A percentile compares a stretch with the other conserved stretches of the same genome.
phyloP scores from a whole-genome alignment of 441 rosid genomes.

The Bruguiera hainesii region DNA sequence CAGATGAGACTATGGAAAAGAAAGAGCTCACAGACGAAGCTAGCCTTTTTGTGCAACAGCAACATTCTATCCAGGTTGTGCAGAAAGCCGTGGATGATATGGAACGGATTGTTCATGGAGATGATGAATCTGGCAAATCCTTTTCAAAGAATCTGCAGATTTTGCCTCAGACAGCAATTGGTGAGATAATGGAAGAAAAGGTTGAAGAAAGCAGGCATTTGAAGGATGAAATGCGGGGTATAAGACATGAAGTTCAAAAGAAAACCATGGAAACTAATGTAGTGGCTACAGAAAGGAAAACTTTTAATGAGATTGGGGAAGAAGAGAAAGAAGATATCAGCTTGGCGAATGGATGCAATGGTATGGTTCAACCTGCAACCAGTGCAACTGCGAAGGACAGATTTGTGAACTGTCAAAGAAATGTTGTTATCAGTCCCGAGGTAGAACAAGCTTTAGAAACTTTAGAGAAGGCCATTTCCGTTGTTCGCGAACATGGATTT shows the following conservation, averaged over 20 bases:
- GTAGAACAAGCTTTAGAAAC: slow-evolving; percentile 77
- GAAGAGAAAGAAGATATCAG: slow-evolving; percentile 35
- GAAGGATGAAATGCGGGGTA: slow-evolving; percentile 15
- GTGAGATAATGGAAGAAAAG: slow-evolving; percentile 63
- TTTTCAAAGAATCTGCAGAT: slow-evolving; percentile 11
- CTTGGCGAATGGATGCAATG: slow-evolving; percentile 20
- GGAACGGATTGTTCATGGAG: slow-evolving; percentile 22
- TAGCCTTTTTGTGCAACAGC: slow-evolving; percentile 14
- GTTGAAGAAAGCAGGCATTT: slow-evolving; percentile 12
- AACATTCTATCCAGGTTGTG: slow-evolving; percentile 22
- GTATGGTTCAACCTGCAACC: slow-evolving; percentile 17
- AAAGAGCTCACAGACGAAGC: slow-evolving; percentile 22
- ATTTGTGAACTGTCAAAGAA: slow-evolving; percentile 29
- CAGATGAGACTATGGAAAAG: slow-evolving; percentile 23
- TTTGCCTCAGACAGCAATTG: slow-evolving; percentile 25
- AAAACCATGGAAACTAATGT: slow-evolving; percentile 20
- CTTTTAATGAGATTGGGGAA: slow-evolving; percentile 57
- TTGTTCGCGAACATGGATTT: slow-evolving; percentile 48
- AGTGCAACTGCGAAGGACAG: slow-evolving; percentile 15
- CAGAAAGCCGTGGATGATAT: slow-evolving; percentile 1
- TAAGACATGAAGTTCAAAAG: slow-evolving; percentile 19
- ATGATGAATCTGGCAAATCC: slow-evolving; percentile 22
- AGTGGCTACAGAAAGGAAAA: slow-evolving; percentile 23
- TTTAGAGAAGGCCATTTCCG: slow-evolving; percentile 59
- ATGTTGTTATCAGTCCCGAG: slow-evolving; percentile 46